Evolutionary conservation across 345 rosid species (phyloP), one percentile per base, ranked within the genome.

Genomic region (Draba incana): DNA sequence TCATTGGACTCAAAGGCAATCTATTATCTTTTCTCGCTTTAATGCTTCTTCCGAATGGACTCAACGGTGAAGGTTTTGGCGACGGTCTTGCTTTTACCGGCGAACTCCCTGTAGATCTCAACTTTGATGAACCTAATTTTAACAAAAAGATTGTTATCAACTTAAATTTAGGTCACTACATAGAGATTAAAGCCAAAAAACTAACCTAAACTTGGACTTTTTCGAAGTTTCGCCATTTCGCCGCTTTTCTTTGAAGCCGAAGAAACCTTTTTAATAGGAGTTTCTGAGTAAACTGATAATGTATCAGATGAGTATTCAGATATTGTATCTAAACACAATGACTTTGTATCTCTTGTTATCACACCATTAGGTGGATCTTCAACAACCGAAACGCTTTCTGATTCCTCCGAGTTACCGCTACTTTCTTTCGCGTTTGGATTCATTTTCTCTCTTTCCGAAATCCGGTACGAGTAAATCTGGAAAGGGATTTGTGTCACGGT

Each of bases 401-500:
- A 65, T 30, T 69, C 58, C 27, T 88, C 85, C 23, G 54, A 75
- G 25, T 55, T 70, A 67, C 70, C 57, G 4, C 45, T 20, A 20
- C 20, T 30, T 11, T 75, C 81, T 53, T 71, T 71, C 6, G 57
- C 56, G 69, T 57, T 67, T n/a, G 73, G 33, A 58, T 64, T 57
- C 69, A 70, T 75, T 68, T 77, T 90, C 59, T 86, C 92, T 73
- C 62, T 81, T 76, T 90, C 96, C 2, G 52, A 67, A 25, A 88
- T 65, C 37, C 80, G 81, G 45, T 87, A 90, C 23, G 84, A 82
- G 74, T 86, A 93, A 72, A 91, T 81, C 28, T 93, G 91, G 57
- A 90, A 93, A 30, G 95, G 98, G 27, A 88, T 79, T 33, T 84
- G 87, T 3, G 76, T 72, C 41, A 85, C 86, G 0, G 82, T 53